A percentile compares a stretch with the other conserved stretches of the same genome.
phyloP scores from a whole-genome alignment of 2,329 filamentous ascomycete genomes.

The Talaromyces albobiverticillius region DNA sequence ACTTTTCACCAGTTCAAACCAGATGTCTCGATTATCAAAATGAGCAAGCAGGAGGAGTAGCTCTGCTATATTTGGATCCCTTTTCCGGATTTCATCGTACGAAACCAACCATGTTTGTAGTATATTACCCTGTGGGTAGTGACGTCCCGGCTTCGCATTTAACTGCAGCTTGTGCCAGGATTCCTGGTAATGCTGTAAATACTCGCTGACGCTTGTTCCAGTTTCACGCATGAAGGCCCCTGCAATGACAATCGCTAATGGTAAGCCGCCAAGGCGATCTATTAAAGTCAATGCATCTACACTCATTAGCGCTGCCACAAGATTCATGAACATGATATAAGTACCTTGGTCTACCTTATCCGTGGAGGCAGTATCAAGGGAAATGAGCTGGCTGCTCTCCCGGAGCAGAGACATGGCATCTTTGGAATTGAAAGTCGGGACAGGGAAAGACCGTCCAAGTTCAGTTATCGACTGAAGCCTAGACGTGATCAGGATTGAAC shows the following conservation, averaged over 20 bases:
- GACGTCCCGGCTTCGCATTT: conserved; percentile 16
- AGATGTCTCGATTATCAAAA: conserved; percentile 46
- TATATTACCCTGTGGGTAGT: conserved; percentile 28
- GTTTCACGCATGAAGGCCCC: conserved; percentile 44
- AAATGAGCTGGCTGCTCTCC: neutral
- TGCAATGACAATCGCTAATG: conserved; percentile 47
- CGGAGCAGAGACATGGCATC: neutral
- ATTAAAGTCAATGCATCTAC: conserved; percentile 28
- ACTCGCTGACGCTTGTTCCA: conserved; percentile 35
- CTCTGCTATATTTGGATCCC: conserved; percentile 27
- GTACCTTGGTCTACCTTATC: neutral
- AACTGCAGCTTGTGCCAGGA: conserved; percentile 32
- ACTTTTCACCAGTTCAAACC: conserved; percentile 40
- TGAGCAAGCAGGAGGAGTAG: conserved; percentile 42
- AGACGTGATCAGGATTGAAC: conserved; percentile 45
- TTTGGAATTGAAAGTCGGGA: conserved; percentile 28
- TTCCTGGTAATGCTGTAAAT: conserved; percentile 39
- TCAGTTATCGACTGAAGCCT: conserved; percentile 30
- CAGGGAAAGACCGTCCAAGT: conserved; percentile 29
- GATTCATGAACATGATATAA: neutral
- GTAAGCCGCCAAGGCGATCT: conserved; percentile 42
- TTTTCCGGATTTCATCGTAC: conserved; percentile 33
- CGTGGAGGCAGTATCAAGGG: neutral
- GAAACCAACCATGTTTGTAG: conserved; percentile 37
- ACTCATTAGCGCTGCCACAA: conserved; percentile 6